These are phyloP conservation scores for Beauveria scarabaeidicola DNA, from an alignment of 2,329 filamentous ascomycete genomes.

Conservation along the genomic window DNA sequence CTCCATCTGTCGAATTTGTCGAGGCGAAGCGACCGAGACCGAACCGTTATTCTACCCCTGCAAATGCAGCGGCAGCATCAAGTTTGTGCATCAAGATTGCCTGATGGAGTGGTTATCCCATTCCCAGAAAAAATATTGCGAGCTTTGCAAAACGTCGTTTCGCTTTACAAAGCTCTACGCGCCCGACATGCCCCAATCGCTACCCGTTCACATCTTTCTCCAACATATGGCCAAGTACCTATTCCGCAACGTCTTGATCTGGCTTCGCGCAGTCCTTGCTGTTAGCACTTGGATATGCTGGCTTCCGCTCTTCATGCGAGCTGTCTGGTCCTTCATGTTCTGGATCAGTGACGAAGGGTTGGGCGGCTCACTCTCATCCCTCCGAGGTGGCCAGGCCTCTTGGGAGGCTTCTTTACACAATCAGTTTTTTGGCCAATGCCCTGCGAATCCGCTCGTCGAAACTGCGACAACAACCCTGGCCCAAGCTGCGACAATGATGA, in stretches of 20 bases:
- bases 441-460: not conserved
- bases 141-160: constrained; percentile 97
- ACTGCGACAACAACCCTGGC: constrained; percentile 4
- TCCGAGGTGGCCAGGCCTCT: constrained; percentile 15
- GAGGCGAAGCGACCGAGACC: constrained; percentile 71
- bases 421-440: not conserved
- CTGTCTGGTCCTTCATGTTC: constrained; percentile 88
- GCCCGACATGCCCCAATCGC: constrained; percentile 78
- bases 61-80: constrained; percentile 98
- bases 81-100: constrained; percentile 95
- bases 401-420: not conserved
- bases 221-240: constrained; percentile 69
- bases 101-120: constrained; percentile 98
- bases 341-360: constrained; percentile 81
- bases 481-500: constrained; percentile 7
- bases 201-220: constrained; percentile 75
- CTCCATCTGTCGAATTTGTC: constrained; percentile 95
- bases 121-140: constrained; percentile 98
- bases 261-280: constrained; percentile 71
- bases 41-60: constrained; percentile 95
- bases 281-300: constrained; percentile 79
- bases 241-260: constrained; percentile 62
- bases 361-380: constrained; percentile 24
- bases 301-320: constrained; percentile 84
- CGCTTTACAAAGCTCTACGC: constrained; percentile 97